These are phyloP conservation scores for Aspergillus sp. DNA, from an alignment of 2,329 filamentous ascomycete species.

Conservation along the genomic window DNA sequence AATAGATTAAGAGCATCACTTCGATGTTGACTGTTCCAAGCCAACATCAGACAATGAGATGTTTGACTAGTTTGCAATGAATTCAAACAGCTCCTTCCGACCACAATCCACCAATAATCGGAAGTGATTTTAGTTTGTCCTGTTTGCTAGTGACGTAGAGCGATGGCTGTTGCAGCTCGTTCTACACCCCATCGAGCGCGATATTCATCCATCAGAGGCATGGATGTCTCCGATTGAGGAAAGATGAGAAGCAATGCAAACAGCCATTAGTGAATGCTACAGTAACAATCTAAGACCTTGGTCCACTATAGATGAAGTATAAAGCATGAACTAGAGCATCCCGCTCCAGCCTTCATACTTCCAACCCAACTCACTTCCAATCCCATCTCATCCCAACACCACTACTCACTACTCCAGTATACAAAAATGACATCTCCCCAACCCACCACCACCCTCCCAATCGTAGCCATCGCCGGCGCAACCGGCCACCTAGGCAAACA, in stretches of 20 bases:
- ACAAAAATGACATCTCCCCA: neutral
- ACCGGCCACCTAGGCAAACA: constrained; percentile 30
- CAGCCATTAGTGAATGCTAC: no score
- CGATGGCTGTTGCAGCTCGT: neutral
- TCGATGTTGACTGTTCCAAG: no score
- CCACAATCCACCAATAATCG: neutral
- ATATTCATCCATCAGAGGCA: neutral
- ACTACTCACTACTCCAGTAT: neutral
- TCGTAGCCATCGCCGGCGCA: constrained; percentile 30
- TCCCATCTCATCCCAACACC: no score
- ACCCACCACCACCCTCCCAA: constrained; percentile 1
- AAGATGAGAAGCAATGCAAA: no score
- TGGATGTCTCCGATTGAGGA: neutral
- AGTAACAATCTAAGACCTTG: no score
- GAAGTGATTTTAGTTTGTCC: neutral
- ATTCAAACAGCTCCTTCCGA: neutral
- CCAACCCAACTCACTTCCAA: no score
- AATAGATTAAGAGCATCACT: no score
- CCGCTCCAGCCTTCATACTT: no score
- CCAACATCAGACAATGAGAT: neutral
- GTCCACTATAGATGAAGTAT: neutral
- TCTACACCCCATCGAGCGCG: neutral
- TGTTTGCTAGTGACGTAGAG: neutral
- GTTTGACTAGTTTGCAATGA: neutral
- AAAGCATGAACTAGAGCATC: neutral